Conservation (phyloP, 805 yeast species). For the Ogataea thermomethanolica region DNA sequence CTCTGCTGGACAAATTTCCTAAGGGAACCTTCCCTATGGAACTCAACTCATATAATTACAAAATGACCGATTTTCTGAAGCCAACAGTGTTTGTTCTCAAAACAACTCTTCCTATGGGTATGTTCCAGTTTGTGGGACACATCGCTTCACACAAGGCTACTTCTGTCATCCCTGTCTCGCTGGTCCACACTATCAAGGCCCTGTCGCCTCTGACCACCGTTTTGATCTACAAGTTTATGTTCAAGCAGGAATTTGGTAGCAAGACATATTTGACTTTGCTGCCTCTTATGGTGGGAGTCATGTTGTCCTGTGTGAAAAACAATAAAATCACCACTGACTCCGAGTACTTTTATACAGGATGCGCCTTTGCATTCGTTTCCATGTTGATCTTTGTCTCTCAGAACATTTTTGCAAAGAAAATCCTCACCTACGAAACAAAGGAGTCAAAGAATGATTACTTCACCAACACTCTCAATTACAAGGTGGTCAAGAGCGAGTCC, state of each 20-base stretch:
- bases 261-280: constrained; percentile 75
- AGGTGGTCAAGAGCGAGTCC: constrained; percentile 30
- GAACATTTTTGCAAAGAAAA: constrained; percentile 74
- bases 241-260: constrained; percentile 51
- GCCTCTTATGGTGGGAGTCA: constrained; percentile 82
- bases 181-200: constrained; percentile 93
- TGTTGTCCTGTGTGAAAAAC: constrained; percentile 64
- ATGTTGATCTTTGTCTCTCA: constrained; percentile 73
- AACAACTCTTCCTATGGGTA: constrained; percentile 90
- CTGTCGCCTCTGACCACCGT: constrained; percentile 89
- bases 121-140: constrained; percentile 90
- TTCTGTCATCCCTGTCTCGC: constrained; percentile 84
- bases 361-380: constrained; percentile 48
- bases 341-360: constrained; percentile 37
- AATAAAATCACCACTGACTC: constrained; percentile 22
- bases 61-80: constrained; percentile 40
- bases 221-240: constrained; percentile 62
- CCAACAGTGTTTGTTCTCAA: constrained; percentile 52
- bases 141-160: constrained; percentile 92
- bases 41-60: constrained; percentile 28
- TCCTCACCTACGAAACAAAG: constrained; percentile 47
- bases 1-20: constrained; percentile 38
- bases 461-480: constrained; percentile 26
- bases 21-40: constrained; percentile 46
- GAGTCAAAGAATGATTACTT: constrained; percentile 27